Percentiles rank a stretch among this genome's conserved stretches.
These are phyloP conservation scores for Septoria petroselini DNA, from an alignment of 2,329 filamentous ascomycete species.

Conservation along the genomic window DNA sequence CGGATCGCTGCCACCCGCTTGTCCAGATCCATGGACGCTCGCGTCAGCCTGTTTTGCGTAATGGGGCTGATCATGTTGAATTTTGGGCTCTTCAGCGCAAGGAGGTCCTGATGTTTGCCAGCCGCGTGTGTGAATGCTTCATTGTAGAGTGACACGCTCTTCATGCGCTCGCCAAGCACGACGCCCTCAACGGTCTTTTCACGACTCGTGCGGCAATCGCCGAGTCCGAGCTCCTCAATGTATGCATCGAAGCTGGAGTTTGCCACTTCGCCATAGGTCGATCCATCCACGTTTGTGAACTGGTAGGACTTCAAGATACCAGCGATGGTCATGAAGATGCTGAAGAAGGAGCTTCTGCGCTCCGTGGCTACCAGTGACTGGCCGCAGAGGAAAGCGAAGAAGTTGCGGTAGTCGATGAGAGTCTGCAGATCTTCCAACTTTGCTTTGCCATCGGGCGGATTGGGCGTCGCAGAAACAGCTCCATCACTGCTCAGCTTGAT, in stretches of 20 bases:
- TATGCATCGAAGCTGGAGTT: slow-evolving; percentile 68
- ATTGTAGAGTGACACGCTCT: slow-evolving; percentile 76
- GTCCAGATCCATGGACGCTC: slow-evolving; percentile 75
- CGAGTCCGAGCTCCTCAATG: slow-evolving; percentile 71
- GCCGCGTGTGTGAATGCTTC: slow-evolving; percentile 90
- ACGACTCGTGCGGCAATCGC: slow-evolving; percentile 74
- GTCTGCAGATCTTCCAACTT: slow-evolving; percentile 52
- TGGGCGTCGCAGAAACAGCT: slow-evolving; percentile 31
- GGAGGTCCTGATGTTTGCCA: slow-evolving; percentile 74
- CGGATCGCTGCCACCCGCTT: slow-evolving; percentile 69
- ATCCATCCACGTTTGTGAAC: slow-evolving; percentile 61
- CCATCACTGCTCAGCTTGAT: slow-evolving; percentile 54
- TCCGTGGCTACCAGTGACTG: slow-evolving; percentile 60
- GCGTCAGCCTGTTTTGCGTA: slow-evolving; percentile 76
- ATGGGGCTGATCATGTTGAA: slow-evolving; percentile 66
- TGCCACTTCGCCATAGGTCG: slow-evolving; percentile 61
- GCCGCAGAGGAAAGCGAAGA: slow-evolving; percentile 62
- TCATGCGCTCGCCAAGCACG: slow-evolving; percentile 84
- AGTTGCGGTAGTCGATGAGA: slow-evolving; percentile 59
- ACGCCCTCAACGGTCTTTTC: slow-evolving; percentile 89
- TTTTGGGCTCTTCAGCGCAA: slow-evolving; percentile 66
- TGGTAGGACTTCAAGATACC: slow-evolving; percentile 56
- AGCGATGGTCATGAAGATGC: slow-evolving; percentile 60
- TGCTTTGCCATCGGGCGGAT: slow-evolving; percentile 29
- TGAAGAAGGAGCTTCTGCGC: slow-evolving; percentile 54